phyloP scores from a whole-genome alignment of 352 stramenopile species.

The Thalassiosira livingstoniorum region DNA sequence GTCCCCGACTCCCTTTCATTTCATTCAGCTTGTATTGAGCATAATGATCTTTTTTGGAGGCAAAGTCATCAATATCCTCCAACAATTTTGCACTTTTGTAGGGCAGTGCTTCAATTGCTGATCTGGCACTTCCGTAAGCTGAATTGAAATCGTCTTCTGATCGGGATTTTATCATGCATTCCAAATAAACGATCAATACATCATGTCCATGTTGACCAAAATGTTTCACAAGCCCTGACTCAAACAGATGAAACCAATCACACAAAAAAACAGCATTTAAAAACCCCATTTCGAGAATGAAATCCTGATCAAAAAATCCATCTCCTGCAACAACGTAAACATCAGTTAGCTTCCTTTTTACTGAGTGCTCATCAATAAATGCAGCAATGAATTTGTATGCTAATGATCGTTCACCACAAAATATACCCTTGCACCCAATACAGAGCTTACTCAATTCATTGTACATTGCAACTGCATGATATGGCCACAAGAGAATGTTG shows the following conservation, averaged over 20 bases:
- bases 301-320: conserved; percentile 46
- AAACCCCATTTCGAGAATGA: conserved; percentile 40
- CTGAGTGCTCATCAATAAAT: conserved; percentile 28
- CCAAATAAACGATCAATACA: conserved; percentile 35
- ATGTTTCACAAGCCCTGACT: conserved; percentile 40
- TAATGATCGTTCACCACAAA: conserved; percentile 28
- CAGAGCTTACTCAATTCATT: conserved; percentile 19
- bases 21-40: not conserved
- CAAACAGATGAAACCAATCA: conserved; percentile 52
- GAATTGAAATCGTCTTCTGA: conserved; percentile 25
- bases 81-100: not conserved
- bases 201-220: conserved; percentile 26
- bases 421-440: conserved; percentile 45
- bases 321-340: conserved; percentile 46
- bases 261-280: conserved; percentile 40
- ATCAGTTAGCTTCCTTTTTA: conserved; percentile 6
- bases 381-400: conserved; percentile 3
- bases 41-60: not conserved
- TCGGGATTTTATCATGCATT: conserved; percentile 29
- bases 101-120: too few relatives aligned
- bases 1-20: not conserved
- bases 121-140: too few relatives aligned
- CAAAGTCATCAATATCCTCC: not conserved
- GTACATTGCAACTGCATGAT: conserved; percentile 37
- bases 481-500: conserved; percentile 42